Conservation (phyloP, 2,329 filamentous ascomycete species). For the Beauveria pseudobassiana region DNA sequence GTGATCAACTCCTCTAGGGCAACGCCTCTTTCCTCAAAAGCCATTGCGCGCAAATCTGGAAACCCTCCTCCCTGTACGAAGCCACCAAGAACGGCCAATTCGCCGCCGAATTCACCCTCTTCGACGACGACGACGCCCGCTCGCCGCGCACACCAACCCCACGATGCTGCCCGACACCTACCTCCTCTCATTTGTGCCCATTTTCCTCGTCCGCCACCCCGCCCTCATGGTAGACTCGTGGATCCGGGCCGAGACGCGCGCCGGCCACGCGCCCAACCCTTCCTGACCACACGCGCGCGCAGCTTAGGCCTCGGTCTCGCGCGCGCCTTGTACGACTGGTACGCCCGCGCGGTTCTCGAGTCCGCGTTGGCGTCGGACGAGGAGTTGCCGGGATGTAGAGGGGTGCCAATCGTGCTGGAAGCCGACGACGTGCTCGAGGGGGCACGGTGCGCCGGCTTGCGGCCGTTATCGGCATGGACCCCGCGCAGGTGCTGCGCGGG, state of each 20-base stretch:
- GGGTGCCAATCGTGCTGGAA: constrained; percentile 5
- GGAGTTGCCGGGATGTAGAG: not conserved
- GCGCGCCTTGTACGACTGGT: constrained; percentile 10
- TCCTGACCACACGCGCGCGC: not conserved
- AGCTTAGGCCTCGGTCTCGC: not conserved
- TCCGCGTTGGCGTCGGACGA: not conserved
- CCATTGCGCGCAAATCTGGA: constrained; percentile 6
- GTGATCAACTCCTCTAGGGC: not conserved
- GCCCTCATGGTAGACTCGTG: constrained; percentile 10
- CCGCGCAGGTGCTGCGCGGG: not conserved
- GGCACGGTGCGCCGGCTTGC: not conserved
- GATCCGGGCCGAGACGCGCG: constrained; percentile 8
- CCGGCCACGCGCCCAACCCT: not conserved
- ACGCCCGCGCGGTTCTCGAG: not conserved
- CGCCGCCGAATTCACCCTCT: not conserved
- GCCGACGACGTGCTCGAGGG: constrained; percentile 10
- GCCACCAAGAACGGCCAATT: not conserved
- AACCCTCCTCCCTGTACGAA: not conserved
- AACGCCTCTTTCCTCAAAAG: constrained; percentile 9
- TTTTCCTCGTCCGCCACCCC: constrained; percentile 11
- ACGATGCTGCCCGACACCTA: constrained; percentile 8
- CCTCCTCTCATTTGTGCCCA: constrained; percentile 2
- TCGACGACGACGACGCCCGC: not conserved
- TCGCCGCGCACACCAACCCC: not conserved
- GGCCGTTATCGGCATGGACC: not conserved